Base-by-base conservation (phyloP, 352 stramenopile genomes). In the Phytophthora crassamura region DNA sequence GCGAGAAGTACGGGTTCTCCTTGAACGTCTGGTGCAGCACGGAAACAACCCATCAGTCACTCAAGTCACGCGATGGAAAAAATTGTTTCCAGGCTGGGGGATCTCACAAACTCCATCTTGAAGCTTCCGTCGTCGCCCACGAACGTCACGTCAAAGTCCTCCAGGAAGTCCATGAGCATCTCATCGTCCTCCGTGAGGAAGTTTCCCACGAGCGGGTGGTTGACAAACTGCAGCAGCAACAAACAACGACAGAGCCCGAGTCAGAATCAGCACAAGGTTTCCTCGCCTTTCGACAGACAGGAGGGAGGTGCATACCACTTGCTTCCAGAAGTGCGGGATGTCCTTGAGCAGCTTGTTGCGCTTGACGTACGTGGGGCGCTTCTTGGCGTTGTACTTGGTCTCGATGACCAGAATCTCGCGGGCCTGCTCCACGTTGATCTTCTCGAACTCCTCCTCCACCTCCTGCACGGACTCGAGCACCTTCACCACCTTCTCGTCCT, bases 261-360 rank as follows among this genome's bases (percentile, higher is more conserved):
- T 30, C 25, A 30, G 15, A 55, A 32, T 65, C 28, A 55, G 41
- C n/a, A 28, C 14, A 14, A 62, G n/a, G 12, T 30, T 10, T 15
- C 33, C 12, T 25, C 11, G 18, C 20, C 18, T 7, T 33, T 41
- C 41, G 5, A 30, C 16, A 54, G 15, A 16, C 3, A 30, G 16
- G 15, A 15, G 30, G 7, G 45, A 80, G 30, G 10, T 41, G 80
- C 80, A 61, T 61, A 93, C 82, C 67, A 75, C 72, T 64, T 91
- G 70, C 71, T 91, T 91, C 86, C 86, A 94, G 69, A 94, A 92
- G 52, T 64, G 47, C 5, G 86, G 83, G 47, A 94, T 91, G 14
- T 86, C 77, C 16, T 51, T 52, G 47, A 94, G 59, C 39, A 90
- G 68, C 59, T 89, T 82, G 64, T 65, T 60, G 59, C 86, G 86